Evolutionary conservation across 257 asterid genomes (phyloP), one percentile per base, ranked within the genome.

Genomic region (Forsythia suspensa): DNA sequence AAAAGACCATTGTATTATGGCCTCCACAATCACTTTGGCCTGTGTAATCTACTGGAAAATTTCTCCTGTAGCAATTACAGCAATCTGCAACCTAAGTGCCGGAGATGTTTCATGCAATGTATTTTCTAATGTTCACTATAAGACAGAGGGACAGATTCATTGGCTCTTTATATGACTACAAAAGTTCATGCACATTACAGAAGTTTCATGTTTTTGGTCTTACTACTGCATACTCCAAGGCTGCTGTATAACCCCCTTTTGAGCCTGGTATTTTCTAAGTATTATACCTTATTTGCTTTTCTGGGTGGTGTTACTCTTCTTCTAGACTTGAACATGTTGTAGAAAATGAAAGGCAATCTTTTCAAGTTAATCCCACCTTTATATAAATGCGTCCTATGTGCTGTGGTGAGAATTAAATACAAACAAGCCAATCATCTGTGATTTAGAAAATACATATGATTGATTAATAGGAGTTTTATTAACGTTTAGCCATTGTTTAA

Each of bases 1-100:
- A 93, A 89, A 85, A 98, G 97, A 76, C 97, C 99, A 0, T 61
- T 95, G 71, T 93, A 91, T 86, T 95, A 93, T 84, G n/a, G 99
- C 97, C 74, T 9, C 89, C 71, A 83, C 98, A 12, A 92, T 95
- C 85, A 80, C 93, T 77, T 80, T 89, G 82, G 98, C 97, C 68
- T 71, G 92, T 86, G 90, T 87, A 52, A 40, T 93, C 79, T 95
- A 86, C 83, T 93, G 99, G 99, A 92, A 96, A 87, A 88, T 90
- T 74, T 93, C 98, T 72, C 97, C 98, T 8, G 84, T 92, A 74
- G 91, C 97, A 34, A 84, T 93, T 83, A 97, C 96, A 72, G 90
- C 94, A 79, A 80, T 95, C 65, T 93, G 98, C 85, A 93, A 91
- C 84, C 94, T 95, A 74, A 90, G 97, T 83, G 98, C 98, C 46